Percentiles rank a stretch among this genome's conserved stretches.
Conservation (phyloP, 2,329 filamentous ascomycete species). For the Thielaviopsis euricoi region DNA sequence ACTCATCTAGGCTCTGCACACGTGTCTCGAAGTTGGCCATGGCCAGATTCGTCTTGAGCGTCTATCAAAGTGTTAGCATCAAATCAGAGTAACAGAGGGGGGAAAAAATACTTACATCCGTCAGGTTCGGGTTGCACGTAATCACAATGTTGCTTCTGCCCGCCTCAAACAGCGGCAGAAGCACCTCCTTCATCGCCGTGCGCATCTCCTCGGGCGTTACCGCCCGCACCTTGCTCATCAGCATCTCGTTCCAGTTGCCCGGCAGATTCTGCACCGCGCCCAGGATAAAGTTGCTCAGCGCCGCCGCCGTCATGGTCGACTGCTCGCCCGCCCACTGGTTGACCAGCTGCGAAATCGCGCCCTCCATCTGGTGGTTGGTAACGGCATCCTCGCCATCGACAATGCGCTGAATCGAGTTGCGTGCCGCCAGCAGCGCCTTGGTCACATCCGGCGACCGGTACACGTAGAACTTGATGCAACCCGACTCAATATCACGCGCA, state of each 20-base stretch:
- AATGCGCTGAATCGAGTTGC: conserved; percentile 57
- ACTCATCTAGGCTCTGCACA: conserved; percentile 57
- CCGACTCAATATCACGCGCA: conserved; percentile 58
- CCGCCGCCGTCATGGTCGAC: conserved; percentile 66
- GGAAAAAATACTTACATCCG: conserved; percentile 47
- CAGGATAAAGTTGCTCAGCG: conserved; percentile 66
- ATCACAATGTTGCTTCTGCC: conserved; percentile 71
- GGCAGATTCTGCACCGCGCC: conserved; percentile 63
- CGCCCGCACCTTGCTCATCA: conserved; percentile 60
- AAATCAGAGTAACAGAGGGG: not conserved
- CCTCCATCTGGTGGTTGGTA: conserved; percentile 71
- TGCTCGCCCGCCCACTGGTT: conserved; percentile 77
- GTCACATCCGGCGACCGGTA: conserved; percentile 81
- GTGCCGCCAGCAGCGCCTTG: conserved; percentile 68
- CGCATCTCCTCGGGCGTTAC: conserved; percentile 66
- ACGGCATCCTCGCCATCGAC: conserved; percentile 55
- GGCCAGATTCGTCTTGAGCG: conserved; percentile 58
- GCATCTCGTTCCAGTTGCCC: conserved; percentile 59
- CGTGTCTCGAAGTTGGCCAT: conserved; percentile 64
- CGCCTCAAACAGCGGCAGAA: conserved; percentile 67
- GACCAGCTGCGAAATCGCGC: conserved; percentile 79
- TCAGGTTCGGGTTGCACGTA: conserved; percentile 72
- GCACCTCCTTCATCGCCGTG: conserved; percentile 52
- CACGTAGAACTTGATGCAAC: conserved; percentile 67
- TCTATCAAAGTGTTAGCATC: conserved; percentile 27